Evolutionary conservation across 176 grass and related monocot genomes (phyloP).

Genomic region (Echinochloa phyllopogon): DNA sequence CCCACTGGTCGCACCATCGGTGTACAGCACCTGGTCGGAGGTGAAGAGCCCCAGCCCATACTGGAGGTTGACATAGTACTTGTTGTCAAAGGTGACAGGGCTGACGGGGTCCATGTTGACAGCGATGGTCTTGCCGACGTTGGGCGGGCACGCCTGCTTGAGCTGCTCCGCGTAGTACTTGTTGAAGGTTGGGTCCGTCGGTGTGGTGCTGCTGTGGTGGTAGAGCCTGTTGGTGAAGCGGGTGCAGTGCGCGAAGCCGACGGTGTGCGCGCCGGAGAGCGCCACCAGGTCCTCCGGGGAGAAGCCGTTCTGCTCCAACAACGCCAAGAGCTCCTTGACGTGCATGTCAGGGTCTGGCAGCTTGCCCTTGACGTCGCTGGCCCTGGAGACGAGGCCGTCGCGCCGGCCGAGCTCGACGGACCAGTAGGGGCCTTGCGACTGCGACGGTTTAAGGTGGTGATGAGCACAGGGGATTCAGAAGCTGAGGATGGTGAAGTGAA

Average conservation of each 20-base stretch:
- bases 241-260: slow-evolving; percentile 83
- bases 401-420: slow-evolving; percentile 70
- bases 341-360: slow-evolving; percentile 67
- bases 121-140: slow-evolving; percentile 67
- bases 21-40: slow-evolving; percentile 71
- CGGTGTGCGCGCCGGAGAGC: slow-evolving; percentile 88
- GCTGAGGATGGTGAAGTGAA: not conserved
- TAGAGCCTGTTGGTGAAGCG: slow-evolving; percentile 73
- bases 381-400: slow-evolving; percentile 66
- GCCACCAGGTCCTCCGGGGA: slow-evolving; percentile 57
- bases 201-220: slow-evolving; percentile 20
- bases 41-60: slow-evolving; percentile 73
- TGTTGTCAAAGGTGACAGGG: slow-evolving; percentile 77
- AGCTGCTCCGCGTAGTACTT: slow-evolving; percentile 52
- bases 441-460: not conserved
- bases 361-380: slow-evolving; percentile 56
- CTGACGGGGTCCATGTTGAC: slow-evolving; percentile 84
- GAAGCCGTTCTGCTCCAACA: slow-evolving; percentile 56
- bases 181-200: slow-evolving; percentile 58
- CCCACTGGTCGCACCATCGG: slow-evolving; percentile 14
- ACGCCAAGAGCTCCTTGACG: slow-evolving; percentile 49
- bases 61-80: slow-evolving; percentile 63
- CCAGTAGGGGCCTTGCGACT: slow-evolving; percentile 71
- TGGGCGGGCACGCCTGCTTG: slow-evolving; percentile 61
- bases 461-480: not conserved